These are phyloP conservation scores for Leishmania martiniquensis DNA, from an alignment of 208 protist species.

Conservation along the genomic window DNA sequence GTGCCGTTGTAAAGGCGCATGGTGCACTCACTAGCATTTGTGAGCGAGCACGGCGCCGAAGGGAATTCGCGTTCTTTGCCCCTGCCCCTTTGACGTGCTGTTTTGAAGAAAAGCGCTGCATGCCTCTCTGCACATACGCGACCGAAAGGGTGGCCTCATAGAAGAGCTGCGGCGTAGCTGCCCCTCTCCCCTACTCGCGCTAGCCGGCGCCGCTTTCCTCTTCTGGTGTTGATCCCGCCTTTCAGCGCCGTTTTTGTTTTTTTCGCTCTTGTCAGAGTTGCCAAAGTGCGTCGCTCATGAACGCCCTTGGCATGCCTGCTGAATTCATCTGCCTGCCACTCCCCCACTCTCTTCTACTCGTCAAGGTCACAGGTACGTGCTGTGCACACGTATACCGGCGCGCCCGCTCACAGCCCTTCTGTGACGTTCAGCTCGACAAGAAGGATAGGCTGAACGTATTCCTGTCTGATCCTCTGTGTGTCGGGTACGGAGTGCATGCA, in stretches of 20 bases:
- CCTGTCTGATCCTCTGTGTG: neutral
- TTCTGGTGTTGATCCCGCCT: neutral
- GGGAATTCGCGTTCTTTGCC: neutral
- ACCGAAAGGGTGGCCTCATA: neutral
- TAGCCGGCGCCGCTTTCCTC: neutral
- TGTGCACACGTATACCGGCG: neutral
- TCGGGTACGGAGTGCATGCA: neutral
- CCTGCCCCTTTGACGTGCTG: neutral
- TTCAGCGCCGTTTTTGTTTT: neutral
- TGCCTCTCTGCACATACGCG: conserved; percentile 3
- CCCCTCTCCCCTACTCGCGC: too few species aligned
- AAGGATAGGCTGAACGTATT: too few species aligned
- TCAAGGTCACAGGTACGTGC: neutral
- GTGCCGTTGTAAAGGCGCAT: neutral
- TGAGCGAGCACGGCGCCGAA: neutral
- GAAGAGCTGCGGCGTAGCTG: neutral
- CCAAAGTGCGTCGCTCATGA: neutral
- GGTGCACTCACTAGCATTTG: neutral
- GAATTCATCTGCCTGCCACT: neutral
- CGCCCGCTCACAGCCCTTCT: neutral
- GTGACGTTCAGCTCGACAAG: neutral
- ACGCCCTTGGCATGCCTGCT: neutral
- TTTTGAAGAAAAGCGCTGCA: conserved; percentile 5
- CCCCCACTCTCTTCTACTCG: neutral
- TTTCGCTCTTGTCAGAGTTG: neutral